phyloP scores from a whole-genome alignment of 306 rosid genomes.

The Canavalia ensiformis region DNA sequence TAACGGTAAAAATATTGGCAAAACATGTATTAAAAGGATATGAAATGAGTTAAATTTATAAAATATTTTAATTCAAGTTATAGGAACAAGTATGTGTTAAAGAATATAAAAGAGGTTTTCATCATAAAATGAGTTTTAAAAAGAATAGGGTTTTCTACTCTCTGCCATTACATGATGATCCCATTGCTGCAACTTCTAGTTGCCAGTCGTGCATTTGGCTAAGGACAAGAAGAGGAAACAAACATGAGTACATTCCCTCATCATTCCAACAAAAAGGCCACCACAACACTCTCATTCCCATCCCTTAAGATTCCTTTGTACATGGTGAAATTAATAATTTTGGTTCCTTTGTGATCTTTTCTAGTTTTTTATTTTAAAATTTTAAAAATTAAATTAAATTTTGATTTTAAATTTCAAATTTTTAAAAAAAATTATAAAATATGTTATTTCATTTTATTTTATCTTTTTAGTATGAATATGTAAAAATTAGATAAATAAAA shows the following conservation, averaged over 20 bases:
- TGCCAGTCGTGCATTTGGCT: neutral
- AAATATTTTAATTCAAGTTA: too few species aligned
- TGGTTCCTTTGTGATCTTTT: too few species aligned
- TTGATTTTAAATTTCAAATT: too few species aligned
- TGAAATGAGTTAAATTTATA: too few species aligned
- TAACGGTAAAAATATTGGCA: neutral
- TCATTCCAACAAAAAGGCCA: neutral
- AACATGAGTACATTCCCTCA: neutral
- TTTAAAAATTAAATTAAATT: too few species aligned
- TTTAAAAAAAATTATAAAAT: too few species aligned
- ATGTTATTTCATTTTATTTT: too few species aligned
- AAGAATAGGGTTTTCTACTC: neutral
- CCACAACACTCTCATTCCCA: neutral
- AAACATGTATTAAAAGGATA: neutral
- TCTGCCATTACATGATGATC: neutral
- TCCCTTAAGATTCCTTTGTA: slow-evolving; percentile 13
- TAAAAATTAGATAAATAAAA: too few species aligned
- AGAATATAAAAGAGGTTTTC: neutral
- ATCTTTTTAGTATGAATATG: too few species aligned
- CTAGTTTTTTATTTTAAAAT: too few species aligned
- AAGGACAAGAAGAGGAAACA: neutral
- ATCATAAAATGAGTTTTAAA: neutral
- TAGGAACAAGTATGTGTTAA: neutral
- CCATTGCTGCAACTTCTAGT: neutral
- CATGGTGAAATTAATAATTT: too few species aligned